Base-by-base conservation (phyloP, 148 eudicot genomes). In the Persicaria maculosa region DNA sequence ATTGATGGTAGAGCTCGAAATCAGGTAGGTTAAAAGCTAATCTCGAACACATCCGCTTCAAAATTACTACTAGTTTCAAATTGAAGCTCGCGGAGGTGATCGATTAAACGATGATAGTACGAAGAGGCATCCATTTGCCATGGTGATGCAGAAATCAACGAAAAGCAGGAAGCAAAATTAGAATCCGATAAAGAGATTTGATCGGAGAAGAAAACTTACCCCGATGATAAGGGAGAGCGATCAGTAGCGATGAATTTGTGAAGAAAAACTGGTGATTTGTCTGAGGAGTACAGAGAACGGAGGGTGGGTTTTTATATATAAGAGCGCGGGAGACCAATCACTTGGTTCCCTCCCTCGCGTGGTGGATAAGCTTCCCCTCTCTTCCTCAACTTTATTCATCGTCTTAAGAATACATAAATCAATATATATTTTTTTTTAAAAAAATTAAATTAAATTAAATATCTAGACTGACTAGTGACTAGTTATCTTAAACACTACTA, bases 311-410 rank as follows among this genome's bases (percentile, higher is more conserved):
- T 69, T 7, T 44, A 15, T 68, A 43, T 68, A 44, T 44, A 68
- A 14, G 72, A 68, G 72, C 50, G 47, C 48, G 72, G 72, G 72
- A 68, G 72, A 44, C 72, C 71, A 67, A 67, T 11, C 71, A 67
- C 16, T n/a, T 5, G 6, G 15, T 31, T 64, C 6, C 16, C 69
- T 20, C 69, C 43, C 69, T 12, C n/a, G 47, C 71, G 71, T 67
- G 71, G 71, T 45, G 8, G 71, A 67, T 67, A 67, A 67, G 45
- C 45, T 31, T 67, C 47, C 16, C 14, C 64, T 50, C n/a, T n/a
- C n/a, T n/a, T n/a, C n/a, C n/a, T n/a, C n/a, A n/a, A n/a, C n/a
- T n/a, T n/a, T n/a, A n/a, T n/a, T n/a, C n/a, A n/a, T n/a, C n/a
- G n/a, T n/a, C n/a, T n/a, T n/a, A n/a, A n/a, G n/a, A n/a, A n/a